Evolutionary conservation across 768 basidiomycete species (phyloP), one percentile per base, ranked within the genome.

Genomic region (Suillus brevipes): DNA sequence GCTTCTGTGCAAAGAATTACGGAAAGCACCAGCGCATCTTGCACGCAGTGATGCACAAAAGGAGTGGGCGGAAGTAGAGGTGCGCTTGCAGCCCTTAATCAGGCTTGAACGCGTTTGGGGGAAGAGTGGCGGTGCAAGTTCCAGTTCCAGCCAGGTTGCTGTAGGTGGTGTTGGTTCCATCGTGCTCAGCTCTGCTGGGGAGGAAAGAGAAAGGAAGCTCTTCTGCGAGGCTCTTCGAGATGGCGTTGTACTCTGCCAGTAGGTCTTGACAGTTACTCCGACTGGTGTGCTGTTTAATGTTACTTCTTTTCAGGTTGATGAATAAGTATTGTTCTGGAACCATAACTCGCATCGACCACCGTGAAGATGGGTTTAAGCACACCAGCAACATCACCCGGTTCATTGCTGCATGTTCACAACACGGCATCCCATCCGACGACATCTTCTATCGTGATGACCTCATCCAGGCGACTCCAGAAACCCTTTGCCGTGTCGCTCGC

Each of bases 221-320:
- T 97, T 95, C 71, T 80, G 82, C 40, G 92, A 95, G 62, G 87
- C 91, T 0, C 73, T 96, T 63, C 79, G 87, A 70, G 95, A 97
- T 78, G 95, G 95, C 1, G 90, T 88, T 75, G 85, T 96, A 25
- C 83, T 97, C 28, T 95, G 95, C 87, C 89, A 92, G 95, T 96
- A 72, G 79, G 94, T 88, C 42, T 67, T 60, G 47, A 50, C 64
- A 23, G 34, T 68, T 63, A 38, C 23, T 57, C 28, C 43, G 62
- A 68, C 60, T 61, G 34, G 45, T 60, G 36, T 57, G 60, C 52
- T 38, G 31, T 47, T 31, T 28, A 42, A 59, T 42, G 25, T 42
- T 63, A 52, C 61, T 52, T 58, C 66, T 45, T 57, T 60, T 9
- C 71, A 95, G 94, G 67, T 83, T 94, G 66, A 83, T 93, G 81